Conservation (phyloP, 805 yeast genomes). For the Candida peoriensis region DNA sequence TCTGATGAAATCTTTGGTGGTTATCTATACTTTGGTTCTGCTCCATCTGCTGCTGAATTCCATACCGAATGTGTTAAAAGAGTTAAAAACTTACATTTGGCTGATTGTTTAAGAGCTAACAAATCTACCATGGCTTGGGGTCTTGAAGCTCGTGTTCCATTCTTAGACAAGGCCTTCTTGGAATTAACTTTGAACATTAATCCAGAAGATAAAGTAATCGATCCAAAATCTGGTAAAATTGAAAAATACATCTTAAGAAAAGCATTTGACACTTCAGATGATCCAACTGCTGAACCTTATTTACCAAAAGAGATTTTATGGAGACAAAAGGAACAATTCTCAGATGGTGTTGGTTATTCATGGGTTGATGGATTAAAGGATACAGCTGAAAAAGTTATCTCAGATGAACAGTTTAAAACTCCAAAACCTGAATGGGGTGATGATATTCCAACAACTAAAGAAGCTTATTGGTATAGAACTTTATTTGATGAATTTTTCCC, state of each 20-base stretch:
- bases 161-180: constrained; percentile 90
- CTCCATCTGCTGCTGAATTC: constrained; percentile 91
- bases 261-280: constrained; percentile 93
- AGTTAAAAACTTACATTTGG: constrained; percentile 93
- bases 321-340: constrained; percentile 99
- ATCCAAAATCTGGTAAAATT: constrained; percentile 64
- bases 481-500: constrained; percentile 94
- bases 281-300: constrained; percentile 73
- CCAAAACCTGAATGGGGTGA: constrained; percentile 96
- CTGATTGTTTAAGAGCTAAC: constrained; percentile 98
- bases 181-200: constrained; percentile 91
- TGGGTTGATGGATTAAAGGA: constrained; percentile 99
- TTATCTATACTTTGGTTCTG: constrained; percentile 93
- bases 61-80: constrained; percentile 93
- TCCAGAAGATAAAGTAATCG: constrained; percentile 87
- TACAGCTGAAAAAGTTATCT: constrained; percentile 77
- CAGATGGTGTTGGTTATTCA: constrained; percentile 99
- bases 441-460: constrained; percentile 95
- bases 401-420: constrained; percentile 85
- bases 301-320: constrained; percentile 94
- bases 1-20: constrained; percentile 99
- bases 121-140: constrained; percentile 99
- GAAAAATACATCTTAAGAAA: constrained; percentile 96
- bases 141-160: constrained; percentile 98
- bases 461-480: constrained; percentile 98